These are phyloP conservation scores for Phytophthora megakarya DNA, from an alignment of 352 stramenopile species.

Conservation along the genomic window DNA sequence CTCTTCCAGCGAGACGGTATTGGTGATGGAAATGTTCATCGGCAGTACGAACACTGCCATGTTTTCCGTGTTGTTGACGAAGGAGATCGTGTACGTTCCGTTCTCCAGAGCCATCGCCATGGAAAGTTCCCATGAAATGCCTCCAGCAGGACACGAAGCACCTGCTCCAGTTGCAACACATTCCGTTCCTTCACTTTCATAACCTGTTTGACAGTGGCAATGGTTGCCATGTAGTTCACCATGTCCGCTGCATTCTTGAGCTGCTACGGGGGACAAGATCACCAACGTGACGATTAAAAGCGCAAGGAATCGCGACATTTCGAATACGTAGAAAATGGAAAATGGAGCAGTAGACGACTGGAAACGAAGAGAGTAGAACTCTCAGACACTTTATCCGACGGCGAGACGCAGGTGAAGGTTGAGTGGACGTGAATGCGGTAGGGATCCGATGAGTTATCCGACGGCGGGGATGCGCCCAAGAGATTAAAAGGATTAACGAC, in stretches of 20 bases:
- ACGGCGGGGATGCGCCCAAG: neutral
- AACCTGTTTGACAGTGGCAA: conserved; percentile 49
- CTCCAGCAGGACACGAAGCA: conserved; percentile 37
- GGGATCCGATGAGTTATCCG: neutral
- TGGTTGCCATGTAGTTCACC: conserved; percentile 49
- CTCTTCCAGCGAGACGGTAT: conserved; percentile 26
- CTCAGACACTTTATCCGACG: conserved; percentile 4
- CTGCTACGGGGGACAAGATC: conserved; percentile 16
- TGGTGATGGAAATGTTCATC: conserved; percentile 24
- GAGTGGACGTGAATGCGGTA: conserved; percentile 10
- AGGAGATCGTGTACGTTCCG: conserved; percentile 46
- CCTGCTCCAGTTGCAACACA: conserved; percentile 32
- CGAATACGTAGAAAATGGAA: neutral
- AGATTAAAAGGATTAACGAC: conserved; percentile 14
- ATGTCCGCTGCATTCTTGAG: conserved; percentile 48
- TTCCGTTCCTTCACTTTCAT: conserved; percentile 46
- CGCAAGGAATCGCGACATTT: neutral
- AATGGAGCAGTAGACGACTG: neutral
- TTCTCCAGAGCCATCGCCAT: conserved; percentile 50
- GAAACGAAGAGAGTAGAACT: conserved; percentile 9
- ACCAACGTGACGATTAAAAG: neutral
- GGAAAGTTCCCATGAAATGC: conserved; percentile 49
- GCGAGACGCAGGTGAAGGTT: conserved; percentile 2
- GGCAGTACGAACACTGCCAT: conserved; percentile 52
- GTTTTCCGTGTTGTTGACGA: conserved; percentile 50